phyloP scores from a whole-genome alignment of 352 stramenopile genomes.

The Elongisporangium anandrum region DNA sequence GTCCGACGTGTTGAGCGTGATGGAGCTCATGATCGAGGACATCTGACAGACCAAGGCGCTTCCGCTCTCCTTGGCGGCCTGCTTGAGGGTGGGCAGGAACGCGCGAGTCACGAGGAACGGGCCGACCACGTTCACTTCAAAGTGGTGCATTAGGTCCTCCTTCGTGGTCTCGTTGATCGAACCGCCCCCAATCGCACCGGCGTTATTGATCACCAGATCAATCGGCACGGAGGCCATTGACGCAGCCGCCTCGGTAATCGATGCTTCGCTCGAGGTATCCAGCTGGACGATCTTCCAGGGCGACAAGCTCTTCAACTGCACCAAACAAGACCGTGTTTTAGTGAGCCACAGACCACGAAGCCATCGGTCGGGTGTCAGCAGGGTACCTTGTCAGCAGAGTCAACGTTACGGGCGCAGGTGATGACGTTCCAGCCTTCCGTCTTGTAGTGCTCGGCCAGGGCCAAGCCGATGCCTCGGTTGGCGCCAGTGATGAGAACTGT shows the following conservation, averaged over 20 bases:
- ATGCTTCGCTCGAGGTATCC: slow-evolving; percentile 22
- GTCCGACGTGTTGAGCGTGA: slow-evolving; percentile 17
- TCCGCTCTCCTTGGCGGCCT: slow-evolving; percentile 2
- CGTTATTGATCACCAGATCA: slow-evolving; percentile 41
- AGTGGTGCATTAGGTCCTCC: slow-evolving; percentile 22
- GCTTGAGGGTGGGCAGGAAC: slow-evolving; percentile 17
- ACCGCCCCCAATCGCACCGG: slow-evolving; percentile 15
- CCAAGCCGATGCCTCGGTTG: slow-evolving; percentile 25
- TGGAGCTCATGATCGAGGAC: slow-evolving; percentile 26
- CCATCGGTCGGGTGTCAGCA: too few relatives aligned
- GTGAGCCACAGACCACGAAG: too few relatives aligned
- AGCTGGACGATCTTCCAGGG: slow-evolving; percentile 23
- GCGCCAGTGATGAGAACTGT: slow-evolving; percentile 29
- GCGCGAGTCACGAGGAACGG: slow-evolving; percentile 29
- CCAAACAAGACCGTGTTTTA: too few relatives aligned
- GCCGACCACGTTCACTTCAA: slow-evolving; percentile 38
- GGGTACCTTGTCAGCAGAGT: slow-evolving; percentile 10
- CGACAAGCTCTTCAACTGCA: slow-evolving; percentile 14
- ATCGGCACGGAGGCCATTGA: slow-evolving; percentile 19
- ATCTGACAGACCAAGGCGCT: slow-evolving; percentile 22
- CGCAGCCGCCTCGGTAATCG: slow-evolving; percentile 17
- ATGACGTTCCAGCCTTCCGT: slow-evolving; percentile 23
- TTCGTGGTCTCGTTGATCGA: slow-evolving; percentile 17
- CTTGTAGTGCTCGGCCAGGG: slow-evolving; percentile 20
- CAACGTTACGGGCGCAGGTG: slow-evolving; percentile 15